A percentile compares a stretch with the other conserved stretches of the same genome.
These are phyloP conservation scores for Rhodotorula toruloides DNA, from an alignment of 768 basidiomycete species.

Conservation along the genomic window DNA sequence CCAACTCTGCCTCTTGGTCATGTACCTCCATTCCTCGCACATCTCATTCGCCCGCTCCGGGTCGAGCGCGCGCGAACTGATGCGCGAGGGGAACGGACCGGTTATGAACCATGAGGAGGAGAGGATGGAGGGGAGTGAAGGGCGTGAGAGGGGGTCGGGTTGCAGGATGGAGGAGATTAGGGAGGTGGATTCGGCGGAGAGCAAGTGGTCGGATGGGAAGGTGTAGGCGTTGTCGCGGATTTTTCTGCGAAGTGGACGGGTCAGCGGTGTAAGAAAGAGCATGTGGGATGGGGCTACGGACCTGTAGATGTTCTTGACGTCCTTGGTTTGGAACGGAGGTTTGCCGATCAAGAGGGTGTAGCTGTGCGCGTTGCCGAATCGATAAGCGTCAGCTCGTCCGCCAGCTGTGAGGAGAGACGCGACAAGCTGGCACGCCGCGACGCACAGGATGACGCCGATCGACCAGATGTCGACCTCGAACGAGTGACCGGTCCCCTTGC, in stretches of 20 bases:
- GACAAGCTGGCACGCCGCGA: background rate
- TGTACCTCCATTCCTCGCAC: conserved; percentile 28
- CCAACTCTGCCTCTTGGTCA: conserved; percentile 21
- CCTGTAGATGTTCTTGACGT: conserved; percentile 89
- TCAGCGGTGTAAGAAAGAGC: background rate
- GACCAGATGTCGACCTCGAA: conserved; percentile 99
- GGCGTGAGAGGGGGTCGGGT: conserved; percentile 57
- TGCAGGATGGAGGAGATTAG: conserved; percentile 73
- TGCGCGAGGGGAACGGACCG: conserved; percentile 72
- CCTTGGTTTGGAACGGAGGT: conserved; percentile 98
- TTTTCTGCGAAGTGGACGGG: conserved; percentile 54
- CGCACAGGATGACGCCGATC: conserved; percentile 79
- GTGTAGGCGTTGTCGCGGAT: conserved; percentile 91
- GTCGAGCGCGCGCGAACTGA: conserved; percentile 74
- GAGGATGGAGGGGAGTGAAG: conserved; percentile 76
- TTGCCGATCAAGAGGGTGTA: conserved; percentile 90
- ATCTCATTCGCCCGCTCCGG: background rate
- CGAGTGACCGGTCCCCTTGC: conserved; percentile 89
- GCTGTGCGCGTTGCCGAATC: conserved; percentile 34
- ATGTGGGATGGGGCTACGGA: conserved; percentile 41
- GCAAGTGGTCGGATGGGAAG: conserved; percentile 70
- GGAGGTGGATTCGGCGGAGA: conserved; percentile 66
- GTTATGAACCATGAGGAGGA: conserved; percentile 72
- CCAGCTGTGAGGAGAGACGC: background rate
- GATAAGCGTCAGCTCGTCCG: background rate